Percentiles rank a stretch among this genome's conserved stretches.
These are phyloP conservation scores for Xylaria acuta DNA, from an alignment of 495 filamentous ascomycete genomes.

Conservation along the genomic window DNA sequence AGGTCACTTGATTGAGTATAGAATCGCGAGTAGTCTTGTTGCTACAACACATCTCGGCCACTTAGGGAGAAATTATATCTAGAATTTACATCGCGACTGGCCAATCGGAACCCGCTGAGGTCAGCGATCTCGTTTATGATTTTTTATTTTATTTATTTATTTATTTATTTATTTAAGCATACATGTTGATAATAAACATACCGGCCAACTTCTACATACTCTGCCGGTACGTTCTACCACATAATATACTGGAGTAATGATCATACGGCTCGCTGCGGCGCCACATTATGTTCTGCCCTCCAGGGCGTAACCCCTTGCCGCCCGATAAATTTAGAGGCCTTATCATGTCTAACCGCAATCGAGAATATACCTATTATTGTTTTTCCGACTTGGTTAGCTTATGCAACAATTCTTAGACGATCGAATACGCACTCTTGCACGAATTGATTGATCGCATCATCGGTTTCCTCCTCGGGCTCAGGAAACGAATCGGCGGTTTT, in stretches of 20 bases:
- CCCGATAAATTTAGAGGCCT: not conserved
- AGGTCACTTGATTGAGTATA: not conserved
- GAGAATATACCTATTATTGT: conserved; percentile 10
- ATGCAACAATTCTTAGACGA: not conserved
- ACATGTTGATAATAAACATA: not conserved
- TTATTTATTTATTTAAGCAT: too few relatives aligned
- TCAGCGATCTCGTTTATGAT: not conserved
- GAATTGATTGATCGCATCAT: conserved; percentile 3
- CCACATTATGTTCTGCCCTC: not conserved
- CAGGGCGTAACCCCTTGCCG: not conserved
- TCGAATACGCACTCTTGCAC: conserved; percentile 6
- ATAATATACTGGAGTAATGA: not conserved
- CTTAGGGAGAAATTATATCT: not conserved
- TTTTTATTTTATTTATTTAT: too few relatives aligned
- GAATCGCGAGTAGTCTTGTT: not conserved
- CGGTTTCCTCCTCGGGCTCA: conserved; percentile 8
- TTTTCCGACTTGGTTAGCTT: not conserved
- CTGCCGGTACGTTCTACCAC: not conserved
- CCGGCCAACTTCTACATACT: not conserved
- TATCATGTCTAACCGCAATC: not conserved
- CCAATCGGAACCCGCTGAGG: not conserved
- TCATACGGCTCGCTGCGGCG: not conserved
- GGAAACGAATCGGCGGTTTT: not conserved
- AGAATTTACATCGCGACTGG: not conserved
- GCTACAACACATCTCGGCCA: not conserved